A percentile compares a stretch with the other conserved stretches of the same genome.
Evolutionary conservation across 2,329 filamentous ascomycete genomes (phyloP).

Genomic region (Botrytis medusae): DNA sequence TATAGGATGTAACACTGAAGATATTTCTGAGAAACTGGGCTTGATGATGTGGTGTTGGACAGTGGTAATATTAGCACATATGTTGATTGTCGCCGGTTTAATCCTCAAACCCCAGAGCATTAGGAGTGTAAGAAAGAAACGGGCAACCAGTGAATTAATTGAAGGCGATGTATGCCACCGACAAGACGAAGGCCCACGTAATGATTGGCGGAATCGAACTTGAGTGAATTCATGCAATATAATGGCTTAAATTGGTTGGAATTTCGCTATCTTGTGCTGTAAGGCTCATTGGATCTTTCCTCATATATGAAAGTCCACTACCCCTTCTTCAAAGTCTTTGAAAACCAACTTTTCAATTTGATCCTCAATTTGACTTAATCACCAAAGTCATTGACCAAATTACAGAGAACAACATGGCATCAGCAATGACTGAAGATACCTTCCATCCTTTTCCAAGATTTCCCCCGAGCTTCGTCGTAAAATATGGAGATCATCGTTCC

Average conservation of each 20-base stretch:
- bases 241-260: not conserved
- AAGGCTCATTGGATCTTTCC: not conserved
- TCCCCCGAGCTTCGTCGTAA: not conserved
- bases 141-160: not conserved
- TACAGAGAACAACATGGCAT: not conserved
- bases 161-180: not conserved
- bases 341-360: not conserved
- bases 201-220: not conserved
- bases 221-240: not conserved
- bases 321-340: no score
- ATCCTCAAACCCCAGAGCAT: not conserved
- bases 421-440: not conserved
- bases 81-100: not conserved
- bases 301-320: not conserved
- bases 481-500: not conserved
- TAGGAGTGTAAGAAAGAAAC: not conserved
- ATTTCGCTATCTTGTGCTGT: not conserved
- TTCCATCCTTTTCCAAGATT: not conserved
- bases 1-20: not conserved
- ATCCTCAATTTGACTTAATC: not conserved
- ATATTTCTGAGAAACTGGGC: not conserved
- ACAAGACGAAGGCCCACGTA: not conserved
- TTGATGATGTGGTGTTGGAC: not conserved
- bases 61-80: not conserved
- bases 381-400: not conserved